Evolutionary conservation across 192 early-diverging fungal genomes (phyloP).

Genomic region (Backusella morwellensis): DNA sequence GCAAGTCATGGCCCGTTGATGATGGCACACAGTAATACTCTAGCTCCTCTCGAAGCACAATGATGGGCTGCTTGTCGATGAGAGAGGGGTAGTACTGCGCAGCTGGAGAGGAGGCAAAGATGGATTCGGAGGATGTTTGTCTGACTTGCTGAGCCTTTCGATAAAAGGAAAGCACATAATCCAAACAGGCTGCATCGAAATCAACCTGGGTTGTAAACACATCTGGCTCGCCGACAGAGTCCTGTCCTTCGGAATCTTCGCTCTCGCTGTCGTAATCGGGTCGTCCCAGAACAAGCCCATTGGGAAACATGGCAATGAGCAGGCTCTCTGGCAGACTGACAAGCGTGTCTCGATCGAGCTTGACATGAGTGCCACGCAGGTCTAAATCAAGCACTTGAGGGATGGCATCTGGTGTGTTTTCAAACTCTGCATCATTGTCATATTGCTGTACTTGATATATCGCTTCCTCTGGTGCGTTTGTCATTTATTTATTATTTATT

Average conservation of each 20-base stretch:
- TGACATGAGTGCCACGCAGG: conserved; percentile 51
- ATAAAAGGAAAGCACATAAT: conserved; percentile 52
- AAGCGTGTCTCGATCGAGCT: conserved; percentile 56
- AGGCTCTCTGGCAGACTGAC: conserved; percentile 59
- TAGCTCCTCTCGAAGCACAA: conserved; percentile 76
- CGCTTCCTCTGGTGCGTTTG: not conserved
- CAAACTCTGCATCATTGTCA: not conserved
- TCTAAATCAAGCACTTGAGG: conserved; percentile 55
- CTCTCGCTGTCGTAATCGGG: conserved; percentile 17
- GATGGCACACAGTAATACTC: conserved; percentile 64
- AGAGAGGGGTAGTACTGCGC: conserved; percentile 25
- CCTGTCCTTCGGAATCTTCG: conserved; percentile 33
- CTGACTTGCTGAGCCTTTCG: conserved; percentile 28
- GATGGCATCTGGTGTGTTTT: not conserved
- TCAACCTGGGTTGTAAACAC: conserved; percentile 46
- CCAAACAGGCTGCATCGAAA: conserved; percentile 53
- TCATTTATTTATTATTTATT: not conserved
- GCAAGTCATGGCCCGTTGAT: conserved; percentile 20
- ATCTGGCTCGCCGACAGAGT: conserved; percentile 15
- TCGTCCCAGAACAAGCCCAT: conserved; percentile 48
- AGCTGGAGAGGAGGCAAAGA: not conserved
- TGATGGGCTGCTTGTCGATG: conserved; percentile 61
- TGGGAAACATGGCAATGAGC: conserved; percentile 62
- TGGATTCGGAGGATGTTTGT: conserved; percentile 16
- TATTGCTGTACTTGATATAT: not conserved